Percentiles rank a stretch among this genome's conserved stretches.
Evolutionary conservation across 2,329 filamentous ascomycete genomes (phyloP).

Genomic region (Colletotrichum ledebouriae): DNA sequence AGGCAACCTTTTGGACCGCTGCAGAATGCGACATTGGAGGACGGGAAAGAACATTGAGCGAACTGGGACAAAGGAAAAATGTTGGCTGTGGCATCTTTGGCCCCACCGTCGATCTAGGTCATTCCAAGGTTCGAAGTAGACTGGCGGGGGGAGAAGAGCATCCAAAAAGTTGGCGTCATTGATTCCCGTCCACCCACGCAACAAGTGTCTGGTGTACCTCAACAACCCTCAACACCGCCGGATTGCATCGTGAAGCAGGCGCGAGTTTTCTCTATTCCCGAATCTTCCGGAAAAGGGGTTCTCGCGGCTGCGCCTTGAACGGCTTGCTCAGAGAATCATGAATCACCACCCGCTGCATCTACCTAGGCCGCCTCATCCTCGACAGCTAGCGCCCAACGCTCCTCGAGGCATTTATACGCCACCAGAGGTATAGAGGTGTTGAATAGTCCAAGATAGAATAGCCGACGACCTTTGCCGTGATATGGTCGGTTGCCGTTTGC

Average conservation of each 20-base stretch:
- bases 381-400: too few species aligned
- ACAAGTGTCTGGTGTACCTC: conserved; percentile 12
- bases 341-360: conserved; percentile 2
- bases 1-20: conserved; percentile 2
- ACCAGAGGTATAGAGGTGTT: neutral
- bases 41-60: neutral
- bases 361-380: neutral
- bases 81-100: conserved; percentile 40
- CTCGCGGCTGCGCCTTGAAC: neutral
- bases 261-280: conserved; percentile 13
- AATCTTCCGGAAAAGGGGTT: conserved; percentile 18
- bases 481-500: conserved; percentile 12
- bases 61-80: conserved; percentile 16
- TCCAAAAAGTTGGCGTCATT: conserved; percentile 38
- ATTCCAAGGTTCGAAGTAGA: conserved; percentile 37
- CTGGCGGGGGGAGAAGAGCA: neutral
- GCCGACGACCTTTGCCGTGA: neutral
- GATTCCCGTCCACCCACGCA: conserved; percentile 6
- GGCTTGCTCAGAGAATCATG: conserved; percentile 15
- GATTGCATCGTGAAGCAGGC: conserved; percentile 32
- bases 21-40: conserved; percentile 24
- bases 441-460: neutral
- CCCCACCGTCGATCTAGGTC: conserved; percentile 38
- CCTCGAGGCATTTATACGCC: neutral
- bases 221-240: neutral